Percentiles rank a stretch among this genome's conserved stretches.
Conservation (phyloP, 2,329 filamentous ascomycete genomes). For the Trichoderma harzianum region DNA sequence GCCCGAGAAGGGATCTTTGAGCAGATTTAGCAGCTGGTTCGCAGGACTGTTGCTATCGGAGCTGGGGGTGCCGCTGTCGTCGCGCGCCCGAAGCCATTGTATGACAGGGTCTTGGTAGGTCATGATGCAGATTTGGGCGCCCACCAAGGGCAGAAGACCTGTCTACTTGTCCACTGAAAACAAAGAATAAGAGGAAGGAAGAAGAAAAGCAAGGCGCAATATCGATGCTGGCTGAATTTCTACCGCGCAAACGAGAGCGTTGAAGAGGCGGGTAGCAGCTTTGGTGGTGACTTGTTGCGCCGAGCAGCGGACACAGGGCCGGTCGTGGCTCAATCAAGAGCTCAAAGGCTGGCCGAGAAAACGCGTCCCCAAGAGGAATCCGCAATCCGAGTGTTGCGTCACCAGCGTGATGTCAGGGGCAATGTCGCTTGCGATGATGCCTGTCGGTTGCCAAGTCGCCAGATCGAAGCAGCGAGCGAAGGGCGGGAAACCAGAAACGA, state of each 20-base stretch:
- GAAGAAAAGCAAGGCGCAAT: background rate
- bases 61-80: background rate
- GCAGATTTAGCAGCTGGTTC: slow-evolving; percentile 45
- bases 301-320: background rate
- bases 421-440: slow-evolving; percentile 9
- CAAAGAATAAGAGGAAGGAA: background rate
- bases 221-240: background rate
- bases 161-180: background rate
- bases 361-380: background rate
- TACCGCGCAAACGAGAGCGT: background rate
- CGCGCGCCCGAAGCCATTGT: slow-evolving; percentile 19
- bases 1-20: slow-evolving; percentile 50
- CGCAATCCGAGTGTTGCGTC: slow-evolving; percentile 6
- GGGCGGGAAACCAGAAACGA: slow-evolving; percentile 16
- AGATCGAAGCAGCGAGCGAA: slow-evolving; percentile 14
- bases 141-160: background rate
- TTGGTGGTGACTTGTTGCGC: background rate
- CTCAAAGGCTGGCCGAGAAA: background rate
- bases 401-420: slow-evolving; percentile 16
- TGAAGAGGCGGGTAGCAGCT: background rate
- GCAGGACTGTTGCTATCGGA: slow-evolving; percentile 24
- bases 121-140: slow-evolving; percentile 22
- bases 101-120: slow-evolving; percentile 17
- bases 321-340: slow-evolving; percentile 10
- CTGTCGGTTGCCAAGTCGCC: background rate